Conservation (phyloP, 345 rosid species). For the Populus alba region DNA sequence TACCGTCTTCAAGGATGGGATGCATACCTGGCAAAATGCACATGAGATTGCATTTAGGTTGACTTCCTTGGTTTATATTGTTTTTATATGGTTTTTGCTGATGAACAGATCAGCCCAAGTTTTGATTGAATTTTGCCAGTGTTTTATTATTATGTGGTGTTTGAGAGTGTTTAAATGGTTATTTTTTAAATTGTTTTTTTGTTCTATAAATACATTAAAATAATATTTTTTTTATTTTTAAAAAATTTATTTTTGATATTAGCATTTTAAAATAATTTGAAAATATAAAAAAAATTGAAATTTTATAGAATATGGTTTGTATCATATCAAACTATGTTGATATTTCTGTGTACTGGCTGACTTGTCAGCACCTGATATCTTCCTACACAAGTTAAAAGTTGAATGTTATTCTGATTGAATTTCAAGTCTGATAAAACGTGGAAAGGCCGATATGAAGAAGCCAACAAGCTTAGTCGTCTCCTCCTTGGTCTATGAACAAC, state of each 20-base stretch:
- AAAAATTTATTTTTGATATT: no score
- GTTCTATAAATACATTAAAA: no score
- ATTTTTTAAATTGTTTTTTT: no score
- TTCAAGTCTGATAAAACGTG: background rate
- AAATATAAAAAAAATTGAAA: no score
- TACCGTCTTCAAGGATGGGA: constrained; percentile 96
- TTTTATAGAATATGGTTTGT: no score
- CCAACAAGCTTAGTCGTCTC: background rate
- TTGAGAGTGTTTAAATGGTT: no score
- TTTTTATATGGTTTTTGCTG: background rate
- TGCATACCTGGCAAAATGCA: constrained; percentile 73
- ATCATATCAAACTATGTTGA: no score
- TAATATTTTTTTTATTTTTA: no score
- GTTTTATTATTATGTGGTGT: no score
- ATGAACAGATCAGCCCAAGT: background rate
- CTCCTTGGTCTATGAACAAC: background rate
- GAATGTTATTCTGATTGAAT: background rate
- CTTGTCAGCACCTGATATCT: background rate
- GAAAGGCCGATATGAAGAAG: background rate
- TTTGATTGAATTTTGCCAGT: background rate
- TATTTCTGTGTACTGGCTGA: background rate
- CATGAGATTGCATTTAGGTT: constrained; percentile 5
- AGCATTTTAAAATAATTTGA: no score
- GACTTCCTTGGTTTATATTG: background rate
- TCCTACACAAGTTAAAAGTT: background rate